These are phyloP conservation scores for Dittrichia graveolens DNA, from an alignment of 129 eudicot genomes.

Conservation along the genomic window DNA sequence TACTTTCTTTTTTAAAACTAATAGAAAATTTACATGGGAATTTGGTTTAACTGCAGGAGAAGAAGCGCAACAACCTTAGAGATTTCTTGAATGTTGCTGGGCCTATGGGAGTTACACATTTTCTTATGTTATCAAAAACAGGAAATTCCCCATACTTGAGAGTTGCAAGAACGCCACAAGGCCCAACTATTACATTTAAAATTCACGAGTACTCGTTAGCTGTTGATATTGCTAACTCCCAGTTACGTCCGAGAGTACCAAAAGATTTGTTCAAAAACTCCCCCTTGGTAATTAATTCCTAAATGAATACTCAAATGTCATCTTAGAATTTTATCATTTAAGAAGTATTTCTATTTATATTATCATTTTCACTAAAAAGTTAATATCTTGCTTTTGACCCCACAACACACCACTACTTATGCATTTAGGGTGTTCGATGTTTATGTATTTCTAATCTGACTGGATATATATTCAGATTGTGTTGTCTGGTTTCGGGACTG, in stretches of 20 bases:
- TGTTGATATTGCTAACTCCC: conserved; percentile 77
- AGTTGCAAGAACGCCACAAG: conserved; percentile 95
- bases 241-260: conserved; percentile 87
- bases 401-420: too few species aligned
- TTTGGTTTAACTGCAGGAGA: conserved; percentile 58
- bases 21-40: too few species aligned
- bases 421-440: not conserved
- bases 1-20: too few species aligned
- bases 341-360: not conserved
- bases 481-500: conserved; percentile 91
- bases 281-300: conserved; percentile 59
- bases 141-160: conserved; percentile 81
- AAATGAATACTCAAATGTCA: too few species aligned
- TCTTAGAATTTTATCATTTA: too few species aligned
- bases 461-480: conserved; percentile 61
- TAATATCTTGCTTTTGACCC: too few species aligned
- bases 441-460: conserved; percentile 2
- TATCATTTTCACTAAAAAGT: not conserved
- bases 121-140: conserved; percentile 86
- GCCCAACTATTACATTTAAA: conserved; percentile 89
- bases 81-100: conserved; percentile 96
- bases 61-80: conserved; percentile 79
- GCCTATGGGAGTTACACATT: conserved; percentile 98
- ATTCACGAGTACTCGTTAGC: conserved; percentile 85
- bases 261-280: conserved; percentile 79